phyloP scores from a whole-genome alignment of 257 asterid species.

The Solanum dulcamara region DNA sequence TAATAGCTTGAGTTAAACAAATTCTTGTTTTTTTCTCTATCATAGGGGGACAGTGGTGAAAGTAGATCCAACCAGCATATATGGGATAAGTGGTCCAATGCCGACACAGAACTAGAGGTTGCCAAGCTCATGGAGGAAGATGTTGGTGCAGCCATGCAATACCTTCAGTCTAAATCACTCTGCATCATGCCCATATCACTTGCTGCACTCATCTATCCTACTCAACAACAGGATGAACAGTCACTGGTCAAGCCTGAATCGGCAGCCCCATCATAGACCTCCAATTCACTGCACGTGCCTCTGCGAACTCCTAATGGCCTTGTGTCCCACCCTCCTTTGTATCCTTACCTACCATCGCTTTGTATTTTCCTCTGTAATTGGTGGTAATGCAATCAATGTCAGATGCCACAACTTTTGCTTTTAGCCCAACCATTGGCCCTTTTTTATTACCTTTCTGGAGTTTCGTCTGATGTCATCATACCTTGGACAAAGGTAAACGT shows the following conservation, averaged over 20 bases:
- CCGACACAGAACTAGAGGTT: slow-evolving; percentile 65
- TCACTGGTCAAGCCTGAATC: slow-evolving; percentile 53
- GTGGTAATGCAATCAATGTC: slow-evolving; percentile 28
- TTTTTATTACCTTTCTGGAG: neutral
- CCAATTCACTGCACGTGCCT: slow-evolving; percentile 23
- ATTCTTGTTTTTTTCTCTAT: neutral
- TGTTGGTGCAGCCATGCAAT: slow-evolving; percentile 79
- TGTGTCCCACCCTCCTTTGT: slow-evolving; percentile 5
- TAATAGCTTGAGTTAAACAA: neutral
- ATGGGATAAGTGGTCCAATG: slow-evolving; percentile 89
- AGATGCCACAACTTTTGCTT: slow-evolving; percentile 25
- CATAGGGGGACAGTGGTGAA: slow-evolving; percentile 43
- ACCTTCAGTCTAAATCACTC: slow-evolving; percentile 76
- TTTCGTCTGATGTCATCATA: slow-evolving; percentile 8
- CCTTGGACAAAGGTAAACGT: slow-evolving; percentile 9
- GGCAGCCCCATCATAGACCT: slow-evolving; percentile 41
- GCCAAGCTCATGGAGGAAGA: slow-evolving; percentile 85
- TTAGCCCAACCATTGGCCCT: slow-evolving; percentile 11
- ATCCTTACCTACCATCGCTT: slow-evolving; percentile 7
- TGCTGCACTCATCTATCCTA: slow-evolving; percentile 70
- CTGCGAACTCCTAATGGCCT: slow-evolving; percentile 21
- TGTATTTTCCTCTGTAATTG: neutral
- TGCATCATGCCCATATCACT: slow-evolving; percentile 91
- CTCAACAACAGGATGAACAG: slow-evolving; percentile 35
- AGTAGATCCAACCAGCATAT: slow-evolving; percentile 39